Evolutionary conservation across 306 rosid species (phyloP).

Genomic region (Cicer cuneatum): DNA sequence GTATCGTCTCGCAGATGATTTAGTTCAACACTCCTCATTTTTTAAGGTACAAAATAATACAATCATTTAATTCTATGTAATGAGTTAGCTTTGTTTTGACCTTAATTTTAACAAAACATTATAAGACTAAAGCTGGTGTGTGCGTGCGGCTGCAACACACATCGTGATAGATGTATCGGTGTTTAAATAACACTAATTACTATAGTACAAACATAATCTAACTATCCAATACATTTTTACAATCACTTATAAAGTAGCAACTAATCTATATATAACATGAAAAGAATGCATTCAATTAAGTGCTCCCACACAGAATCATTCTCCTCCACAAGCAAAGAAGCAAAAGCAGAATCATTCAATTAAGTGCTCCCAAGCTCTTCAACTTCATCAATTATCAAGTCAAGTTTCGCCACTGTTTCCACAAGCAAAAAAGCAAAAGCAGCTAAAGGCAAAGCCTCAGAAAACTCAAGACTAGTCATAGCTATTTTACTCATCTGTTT

Average conservation of each 20-base stretch:
- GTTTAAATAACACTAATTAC: too few relatives aligned
- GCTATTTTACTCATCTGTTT: conserved; percentile 74
- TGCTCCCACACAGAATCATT: conserved; percentile 22
- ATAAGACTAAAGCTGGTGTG: conserved; percentile 21
- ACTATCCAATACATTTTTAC: not conserved
- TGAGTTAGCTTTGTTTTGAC: conserved; percentile 1
- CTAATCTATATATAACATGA: not conserved
- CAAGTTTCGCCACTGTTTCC: conserved; percentile 85
- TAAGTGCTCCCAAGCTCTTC: conserved; percentile 79
- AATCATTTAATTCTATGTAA: not conserved
- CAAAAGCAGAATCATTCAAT: too few relatives aligned
- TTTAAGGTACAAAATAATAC: conserved; percentile 57
- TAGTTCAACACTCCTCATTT: conserved; percentile 55
- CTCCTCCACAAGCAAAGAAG: conserved; percentile 79
- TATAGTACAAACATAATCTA: not conserved
- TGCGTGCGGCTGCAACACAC: not conserved
- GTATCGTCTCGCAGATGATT: conserved; percentile 70
- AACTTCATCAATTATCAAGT: conserved; percentile 69
- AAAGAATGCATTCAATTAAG: not conserved
- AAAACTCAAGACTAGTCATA: conserved; percentile 79
- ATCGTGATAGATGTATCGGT: too few relatives aligned
- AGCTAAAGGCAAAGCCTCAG: conserved; percentile 88
- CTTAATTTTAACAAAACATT: conserved; percentile 3
- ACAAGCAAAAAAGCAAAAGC: conserved; percentile 88
- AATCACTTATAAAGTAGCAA: not conserved